Evolutionary conservation across 1,139 yeast genomes (phyloP), one percentile per base, ranked within the genome.

Genomic region (Geotrichum reessii): DNA sequence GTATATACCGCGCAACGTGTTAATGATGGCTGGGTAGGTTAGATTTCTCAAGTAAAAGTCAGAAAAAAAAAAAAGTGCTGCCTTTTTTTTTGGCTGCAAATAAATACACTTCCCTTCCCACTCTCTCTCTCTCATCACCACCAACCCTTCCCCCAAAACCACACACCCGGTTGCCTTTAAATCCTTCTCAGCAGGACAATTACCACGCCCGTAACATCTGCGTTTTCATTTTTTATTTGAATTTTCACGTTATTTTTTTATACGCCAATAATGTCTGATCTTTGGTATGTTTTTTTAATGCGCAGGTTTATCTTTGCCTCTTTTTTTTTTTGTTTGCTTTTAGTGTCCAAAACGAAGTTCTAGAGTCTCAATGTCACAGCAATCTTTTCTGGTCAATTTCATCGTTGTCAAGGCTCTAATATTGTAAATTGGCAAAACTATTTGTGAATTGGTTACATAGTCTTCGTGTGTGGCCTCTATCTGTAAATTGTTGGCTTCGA

Each of bases 271-370:
- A 60, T 60, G 62, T 50, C 62, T 47, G 62, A 60, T 51, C 62
- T 60, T 55, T 60, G 62, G 62, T 60, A 56, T 14, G 62, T 57
- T n/a, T n/a, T n/a, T n/a, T n/a, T n/a, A n/a, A n/a, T n/a, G n/a
- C n/a, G n/a, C 19, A 27, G 17, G 6, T 6, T 48, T n/a, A 6
- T 6, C 25, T 6, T 6, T 48, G 28, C 17, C 5, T 44, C 9
- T 21, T 14, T 24, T 22, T 11, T 46, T 14, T 46, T n/a, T 21
- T 19, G 24, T 22, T 46, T 44, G 19, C 6, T 22, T 46, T n/a
- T 46, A 21, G 48, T 37, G n/a, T 37, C 44, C 44, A 37, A 14
- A 17, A 37, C 44, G 48, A 46, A 22, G 25, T n/a, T 19, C 14
- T 22, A 46, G 19, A 14, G 48, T 22, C 8, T 3, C n/a, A 22